Conservation (phyloP, 2,329 filamentous ascomycete species). For the Talaromyces rugulosus region DNA sequence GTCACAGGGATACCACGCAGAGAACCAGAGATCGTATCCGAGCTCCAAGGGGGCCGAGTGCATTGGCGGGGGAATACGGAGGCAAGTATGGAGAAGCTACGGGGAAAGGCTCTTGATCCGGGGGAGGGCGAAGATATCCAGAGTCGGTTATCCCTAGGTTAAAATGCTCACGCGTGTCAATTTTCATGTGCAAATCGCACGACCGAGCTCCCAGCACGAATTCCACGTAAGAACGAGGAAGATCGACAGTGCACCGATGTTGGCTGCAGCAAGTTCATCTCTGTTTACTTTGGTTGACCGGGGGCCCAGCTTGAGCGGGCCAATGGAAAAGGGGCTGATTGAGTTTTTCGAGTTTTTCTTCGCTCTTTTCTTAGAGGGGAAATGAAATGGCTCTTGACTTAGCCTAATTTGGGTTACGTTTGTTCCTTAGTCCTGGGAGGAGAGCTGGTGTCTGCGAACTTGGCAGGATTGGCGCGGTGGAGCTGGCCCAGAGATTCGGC, state of each 20-base stretch:
- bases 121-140: background rate
- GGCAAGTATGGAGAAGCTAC: background rate
- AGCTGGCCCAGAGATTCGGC: background rate
- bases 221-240: background rate
- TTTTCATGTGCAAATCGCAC: background rate
- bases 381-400: background rate
- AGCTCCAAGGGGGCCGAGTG: background rate
- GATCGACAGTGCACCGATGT: slow-evolving; percentile 1
- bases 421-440: background rate
- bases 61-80: background rate
- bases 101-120: background rate
- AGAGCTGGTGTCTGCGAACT: background rate
- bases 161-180: background rate
- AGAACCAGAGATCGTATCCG: background rate
- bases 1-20: background rate
- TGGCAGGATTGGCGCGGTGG: background rate
- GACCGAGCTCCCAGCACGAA: background rate
- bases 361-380: background rate
- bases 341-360: background rate
- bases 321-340: background rate
- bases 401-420: background rate
- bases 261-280: background rate
- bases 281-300: background rate
- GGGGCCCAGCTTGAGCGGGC: background rate
- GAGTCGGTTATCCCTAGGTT: background rate